Conservation (phyloP, 768 basidiomycete genomes). For the Mycena polygramma region DNA sequence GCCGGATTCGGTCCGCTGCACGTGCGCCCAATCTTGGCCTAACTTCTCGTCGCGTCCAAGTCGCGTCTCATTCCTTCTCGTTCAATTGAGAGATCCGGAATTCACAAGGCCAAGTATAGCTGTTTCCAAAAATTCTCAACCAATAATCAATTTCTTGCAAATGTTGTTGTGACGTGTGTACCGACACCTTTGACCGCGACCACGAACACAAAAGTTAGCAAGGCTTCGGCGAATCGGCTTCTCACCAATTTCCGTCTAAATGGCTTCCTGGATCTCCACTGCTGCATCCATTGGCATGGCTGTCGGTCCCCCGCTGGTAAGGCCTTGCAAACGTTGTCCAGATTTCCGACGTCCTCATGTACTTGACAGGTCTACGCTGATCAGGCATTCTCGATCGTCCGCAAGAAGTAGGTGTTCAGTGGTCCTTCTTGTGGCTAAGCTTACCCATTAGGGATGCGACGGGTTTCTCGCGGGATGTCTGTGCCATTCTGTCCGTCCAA, state of each 20-base stretch:
- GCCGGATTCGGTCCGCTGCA: no score
- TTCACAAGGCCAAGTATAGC: no score
- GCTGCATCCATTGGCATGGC: conserved; percentile 86
- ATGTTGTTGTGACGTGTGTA: conserved; percentile 12
- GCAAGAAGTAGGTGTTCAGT: conserved; percentile 67
- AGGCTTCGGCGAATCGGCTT: not conserved
- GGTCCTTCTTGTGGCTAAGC: conserved; percentile 11
- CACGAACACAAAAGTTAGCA: not conserved
- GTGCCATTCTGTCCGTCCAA: conserved; percentile 79
- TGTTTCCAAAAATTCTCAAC: no score
- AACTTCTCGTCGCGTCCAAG: no score
- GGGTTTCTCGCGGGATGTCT: conserved; percentile 89
- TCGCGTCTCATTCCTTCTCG: no score
- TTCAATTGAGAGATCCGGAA: no score
- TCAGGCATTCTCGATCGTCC: conserved; percentile 84
- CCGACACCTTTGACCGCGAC: not conserved
- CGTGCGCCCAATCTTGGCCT: no score
- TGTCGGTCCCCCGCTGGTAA: conserved; percentile 79
- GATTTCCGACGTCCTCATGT: not conserved
- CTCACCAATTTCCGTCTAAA: conserved; percentile 1
- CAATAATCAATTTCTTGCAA: no score
- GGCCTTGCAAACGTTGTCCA: conserved; percentile 12
- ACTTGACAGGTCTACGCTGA: conserved; percentile 79
- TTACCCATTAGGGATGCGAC: conserved; percentile 73
- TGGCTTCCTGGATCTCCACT: conserved; percentile 75